These are phyloP conservation scores for Suillus occidentalis DNA, from an alignment of 768 basidiomycete genomes.

Conservation along the genomic window DNA sequence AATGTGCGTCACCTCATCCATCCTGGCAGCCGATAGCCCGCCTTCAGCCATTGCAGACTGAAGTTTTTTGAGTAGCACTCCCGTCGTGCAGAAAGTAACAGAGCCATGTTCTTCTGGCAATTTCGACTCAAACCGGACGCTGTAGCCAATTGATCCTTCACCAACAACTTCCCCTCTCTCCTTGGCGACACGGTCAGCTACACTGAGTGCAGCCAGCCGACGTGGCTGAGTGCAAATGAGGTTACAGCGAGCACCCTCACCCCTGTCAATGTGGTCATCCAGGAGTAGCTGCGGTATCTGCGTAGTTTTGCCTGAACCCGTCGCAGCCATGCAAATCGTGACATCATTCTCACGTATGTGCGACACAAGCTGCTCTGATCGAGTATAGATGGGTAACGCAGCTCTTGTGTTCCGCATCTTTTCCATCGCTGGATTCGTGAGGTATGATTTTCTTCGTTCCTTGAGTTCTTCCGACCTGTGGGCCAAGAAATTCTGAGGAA, in stretches of 20 bases:
- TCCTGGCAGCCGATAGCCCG: conserved; percentile 30
- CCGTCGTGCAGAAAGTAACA: conserved; percentile 92
- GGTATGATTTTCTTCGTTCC: conserved; percentile 56
- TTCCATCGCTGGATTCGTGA: conserved; percentile 56
- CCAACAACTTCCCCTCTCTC: conserved; percentile 80
- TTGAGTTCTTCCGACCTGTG: conserved; percentile 60
- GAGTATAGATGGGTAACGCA: conserved; percentile 73
- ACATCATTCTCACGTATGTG: conserved; percentile 79
- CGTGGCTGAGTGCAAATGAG: conserved; percentile 93
- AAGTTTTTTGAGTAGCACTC: conserved; percentile 83
- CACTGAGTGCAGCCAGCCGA: conserved; percentile 86
- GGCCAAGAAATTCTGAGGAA: conserved; percentile 33
- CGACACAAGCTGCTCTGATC: conserved; percentile 62
- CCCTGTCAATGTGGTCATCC: conserved; percentile 75
- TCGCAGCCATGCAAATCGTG: conserved; percentile 85
- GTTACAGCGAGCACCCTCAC: conserved; percentile 84
- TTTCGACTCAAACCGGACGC: conserved; percentile 87
- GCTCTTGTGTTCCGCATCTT: conserved; percentile 67
- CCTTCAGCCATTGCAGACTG: conserved; percentile 66
- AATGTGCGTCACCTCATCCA: conserved; percentile 87
- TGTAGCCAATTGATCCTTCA: conserved; percentile 74
- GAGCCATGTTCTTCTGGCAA: conserved; percentile 78
- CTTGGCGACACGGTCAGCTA: conserved; percentile 87
- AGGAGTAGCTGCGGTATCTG: conserved; percentile 93
- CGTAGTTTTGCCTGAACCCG: conserved; percentile 92